phyloP scores from a whole-genome alignment of 2,329 filamentous ascomycete genomes.

The Diplodia sapinea region DNA sequence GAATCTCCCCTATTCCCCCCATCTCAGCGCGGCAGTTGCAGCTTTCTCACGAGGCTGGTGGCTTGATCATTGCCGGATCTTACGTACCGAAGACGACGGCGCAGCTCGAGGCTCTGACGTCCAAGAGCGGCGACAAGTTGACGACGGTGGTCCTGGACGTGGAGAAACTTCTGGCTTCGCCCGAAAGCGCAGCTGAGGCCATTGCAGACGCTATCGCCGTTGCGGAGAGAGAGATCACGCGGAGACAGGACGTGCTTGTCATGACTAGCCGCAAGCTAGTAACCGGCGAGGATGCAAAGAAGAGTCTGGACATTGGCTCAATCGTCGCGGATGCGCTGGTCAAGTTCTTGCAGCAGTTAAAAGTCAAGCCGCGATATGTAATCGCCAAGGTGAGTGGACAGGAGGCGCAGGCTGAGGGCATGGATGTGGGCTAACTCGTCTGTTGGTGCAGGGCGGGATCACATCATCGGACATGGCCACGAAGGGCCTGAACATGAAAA shows the following conservation, averaged over 20 bases:
- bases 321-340: slow-evolving; percentile 60
- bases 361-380: slow-evolving; percentile 60
- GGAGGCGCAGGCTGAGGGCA: neutral
- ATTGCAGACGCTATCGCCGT: slow-evolving; percentile 45
- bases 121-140: slow-evolving; percentile 49
- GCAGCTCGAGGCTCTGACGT: slow-evolving; percentile 55
- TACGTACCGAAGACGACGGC: slow-evolving; percentile 73
- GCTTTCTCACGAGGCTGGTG: slow-evolving; percentile 69
- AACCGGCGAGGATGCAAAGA: slow-evolving; percentile 55
- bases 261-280: slow-evolving; percentile 65
- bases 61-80: slow-evolving; percentile 74
- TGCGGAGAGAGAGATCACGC: slow-evolving; percentile 43
- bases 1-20: slow-evolving; percentile 59
- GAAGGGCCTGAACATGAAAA: slow-evolving; percentile 61
- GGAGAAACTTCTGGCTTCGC: slow-evolving; percentile 53
- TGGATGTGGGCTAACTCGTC: slow-evolving; percentile 36
- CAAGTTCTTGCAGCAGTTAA: slow-evolving; percentile 54
- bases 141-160: slow-evolving; percentile 58
- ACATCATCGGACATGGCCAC: slow-evolving; percentile 65
- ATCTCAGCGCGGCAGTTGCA: slow-evolving; percentile 55
- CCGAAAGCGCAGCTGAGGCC: slow-evolving; percentile 45
- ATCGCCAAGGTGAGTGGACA: slow-evolving; percentile 54
- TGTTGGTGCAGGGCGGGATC: slow-evolving; percentile 55
- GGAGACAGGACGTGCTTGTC: slow-evolving; percentile 60
- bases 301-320: slow-evolving; percentile 61